These are phyloP conservation scores for Penicillium canescens DNA, from an alignment of 495 filamentous ascomycete genomes.

Conservation along the genomic window DNA sequence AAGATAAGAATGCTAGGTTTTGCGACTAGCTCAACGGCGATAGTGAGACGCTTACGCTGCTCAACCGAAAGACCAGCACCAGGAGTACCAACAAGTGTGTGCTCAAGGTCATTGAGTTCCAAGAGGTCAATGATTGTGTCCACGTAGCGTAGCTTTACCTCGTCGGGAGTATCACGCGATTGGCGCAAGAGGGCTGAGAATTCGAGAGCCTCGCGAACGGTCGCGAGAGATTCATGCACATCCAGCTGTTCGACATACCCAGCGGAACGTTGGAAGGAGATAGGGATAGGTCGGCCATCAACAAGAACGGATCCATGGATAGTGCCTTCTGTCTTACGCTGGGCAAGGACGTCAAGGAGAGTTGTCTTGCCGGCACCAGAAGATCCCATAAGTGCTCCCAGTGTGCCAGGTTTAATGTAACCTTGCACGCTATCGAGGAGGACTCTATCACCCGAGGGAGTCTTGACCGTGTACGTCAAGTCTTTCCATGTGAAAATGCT, in stretches of 20 bases:
- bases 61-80: slow-evolving; percentile 58
- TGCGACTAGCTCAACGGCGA: slow-evolving; percentile 67
- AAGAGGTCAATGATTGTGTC: slow-evolving; percentile 59
- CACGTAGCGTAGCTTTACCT: slow-evolving; percentile 62
- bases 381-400: slow-evolving; percentile 72
- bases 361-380: slow-evolving; percentile 69
- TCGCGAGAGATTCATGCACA: slow-evolving; percentile 57
- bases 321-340: slow-evolving; percentile 82
- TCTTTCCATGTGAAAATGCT: slow-evolving; percentile 64
- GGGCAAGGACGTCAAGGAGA: slow-evolving; percentile 52
- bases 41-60: slow-evolving; percentile 65
- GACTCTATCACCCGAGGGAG: slow-evolving; percentile 38
- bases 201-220: slow-evolving; percentile 61
- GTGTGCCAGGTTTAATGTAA: slow-evolving; percentile 85
- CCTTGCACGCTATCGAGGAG: slow-evolving; percentile 80
- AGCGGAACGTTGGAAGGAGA: slow-evolving; percentile 74
- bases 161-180: slow-evolving; percentile 42
- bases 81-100: slow-evolving; percentile 52
- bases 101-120: slow-evolving; percentile 56
- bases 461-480: slow-evolving; percentile 54
- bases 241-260: slow-evolving; percentile 65
- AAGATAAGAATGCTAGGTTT: slow-evolving; percentile 72
- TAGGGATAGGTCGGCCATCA: slow-evolving; percentile 72
- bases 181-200: slow-evolving; percentile 62
- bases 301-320: slow-evolving; percentile 85